A percentile compares a stretch with the other conserved stretches of the same genome.
phyloP scores from a whole-genome alignment of 176 grass and related monocot species.

The Canna indica region DNA sequence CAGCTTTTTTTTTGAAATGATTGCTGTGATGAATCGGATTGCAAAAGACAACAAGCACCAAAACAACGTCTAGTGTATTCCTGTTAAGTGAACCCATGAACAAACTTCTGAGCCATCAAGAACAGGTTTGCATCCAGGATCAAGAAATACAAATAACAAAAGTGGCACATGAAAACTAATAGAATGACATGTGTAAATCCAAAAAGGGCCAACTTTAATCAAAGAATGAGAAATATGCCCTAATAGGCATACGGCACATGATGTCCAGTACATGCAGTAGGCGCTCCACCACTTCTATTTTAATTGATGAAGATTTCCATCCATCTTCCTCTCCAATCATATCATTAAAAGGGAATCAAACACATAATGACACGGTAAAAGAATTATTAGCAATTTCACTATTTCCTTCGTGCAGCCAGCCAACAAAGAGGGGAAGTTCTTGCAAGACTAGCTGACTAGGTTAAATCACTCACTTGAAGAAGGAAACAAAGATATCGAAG shows the following conservation, averaged over 20 bases:
- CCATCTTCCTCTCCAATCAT: conserved; percentile 93
- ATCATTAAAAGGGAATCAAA: too few species aligned
- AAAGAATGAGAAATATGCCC: conserved; percentile 77
- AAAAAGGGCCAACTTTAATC: conserved; percentile 45
- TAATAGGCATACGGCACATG: conserved; percentile 76
- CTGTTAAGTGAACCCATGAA: conserved; percentile 75
- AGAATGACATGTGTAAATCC: conserved; percentile 62
- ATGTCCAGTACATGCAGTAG: conserved; percentile 90
- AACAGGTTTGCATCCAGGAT: conserved; percentile 74
- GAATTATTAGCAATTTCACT: too few species aligned
- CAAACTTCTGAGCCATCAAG: conserved; percentile 61
- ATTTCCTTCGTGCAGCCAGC: too few species aligned
- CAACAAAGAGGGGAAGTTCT: too few species aligned
- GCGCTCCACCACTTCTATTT: conserved; percentile 92
- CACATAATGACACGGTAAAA: too few species aligned
- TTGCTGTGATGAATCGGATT: conserved; percentile 64
- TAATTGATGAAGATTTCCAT: conserved; percentile 60
- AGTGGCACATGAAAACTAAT: conserved; percentile 84
- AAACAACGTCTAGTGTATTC: too few species aligned
- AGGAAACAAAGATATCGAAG: too few species aligned
- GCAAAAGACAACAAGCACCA: conserved; percentile 87
- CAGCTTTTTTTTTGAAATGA: conserved; percentile 84
- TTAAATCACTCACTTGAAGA: too few species aligned
- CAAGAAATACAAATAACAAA: conserved; percentile 81
- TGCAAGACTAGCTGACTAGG: too few species aligned